Evolutionary conservation across 768 basidiomycete genomes (phyloP).

Genomic region (Boletus rex-veris): DNA sequence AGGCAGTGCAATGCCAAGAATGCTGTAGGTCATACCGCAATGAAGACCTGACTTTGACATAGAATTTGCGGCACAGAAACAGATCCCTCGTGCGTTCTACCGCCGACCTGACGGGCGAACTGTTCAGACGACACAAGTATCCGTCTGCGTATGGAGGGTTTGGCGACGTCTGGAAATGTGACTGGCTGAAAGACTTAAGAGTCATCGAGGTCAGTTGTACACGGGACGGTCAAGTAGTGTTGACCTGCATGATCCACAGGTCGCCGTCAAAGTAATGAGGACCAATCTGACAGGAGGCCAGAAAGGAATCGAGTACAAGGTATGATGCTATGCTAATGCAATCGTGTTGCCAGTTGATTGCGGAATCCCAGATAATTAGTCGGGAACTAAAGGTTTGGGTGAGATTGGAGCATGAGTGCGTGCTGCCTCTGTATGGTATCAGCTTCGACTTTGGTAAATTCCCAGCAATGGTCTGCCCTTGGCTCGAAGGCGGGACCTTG

Average conservation of each 20-base stretch:
- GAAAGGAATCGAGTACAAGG: conserved; percentile 14
- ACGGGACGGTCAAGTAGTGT: not conserved
- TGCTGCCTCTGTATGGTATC: conserved; percentile 29
- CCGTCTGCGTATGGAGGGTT: conserved; percentile 23
- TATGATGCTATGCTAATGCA: not conserved
- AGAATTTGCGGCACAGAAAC: not conserved
- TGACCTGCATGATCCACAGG: conserved; percentile 9
- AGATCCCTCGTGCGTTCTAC: not conserved
- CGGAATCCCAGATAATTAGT: conserved; percentile 5
- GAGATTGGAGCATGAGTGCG: conserved; percentile 24
- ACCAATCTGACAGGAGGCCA: conserved; percentile 11
- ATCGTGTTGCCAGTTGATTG: not conserved
- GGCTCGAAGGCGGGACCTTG: conserved; percentile 31
- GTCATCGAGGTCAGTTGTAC: conserved; percentile 17
- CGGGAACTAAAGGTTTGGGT: conserved; percentile 26
- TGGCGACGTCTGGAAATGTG: conserved; percentile 25
- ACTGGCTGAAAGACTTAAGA: conserved; percentile 16
- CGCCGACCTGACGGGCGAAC: conserved; percentile 11
- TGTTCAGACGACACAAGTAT: conserved; percentile 16
- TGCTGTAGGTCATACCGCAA: conserved; percentile 4
- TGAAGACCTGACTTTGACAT: not conserved
- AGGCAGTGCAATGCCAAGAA: not conserved
- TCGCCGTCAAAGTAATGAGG: conserved; percentile 27
- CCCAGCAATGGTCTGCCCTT: conserved; percentile 34
- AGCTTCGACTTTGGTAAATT: conserved; percentile 29